Evolutionary conservation across 2,329 filamentous ascomycete genomes (phyloP), one percentile per base, ranked within the genome.

Genomic region (Didymella exigua): DNA sequence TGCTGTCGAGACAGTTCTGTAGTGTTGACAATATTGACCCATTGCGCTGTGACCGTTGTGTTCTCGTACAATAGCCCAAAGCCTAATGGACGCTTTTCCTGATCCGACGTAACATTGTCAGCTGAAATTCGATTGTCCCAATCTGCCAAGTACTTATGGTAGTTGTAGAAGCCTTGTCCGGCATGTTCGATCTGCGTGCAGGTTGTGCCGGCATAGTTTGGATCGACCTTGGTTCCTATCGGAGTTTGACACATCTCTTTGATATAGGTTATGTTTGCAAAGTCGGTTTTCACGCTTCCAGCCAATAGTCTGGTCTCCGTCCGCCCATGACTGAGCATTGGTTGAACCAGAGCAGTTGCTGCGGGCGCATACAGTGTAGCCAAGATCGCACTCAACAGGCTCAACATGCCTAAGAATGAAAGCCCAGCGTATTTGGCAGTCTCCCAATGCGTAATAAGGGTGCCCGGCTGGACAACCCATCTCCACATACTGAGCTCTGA

Each of bases 401-500:
- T 84, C 2, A 91, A 66, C 1, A 81, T 68, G 0, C 90, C 90
- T 1, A 93, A 75, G 0, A 89, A 61, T 0, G 87, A 88, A 1
- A 84, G 60, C 0, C 80, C 86, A 0, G 87, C 87, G 55, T 88
- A 87, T 5, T 82, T 81, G 1, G 92, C 76, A 4, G 83, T 84
- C 58, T 87, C 81, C 73, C 81, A 88, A 62, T 90, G 86, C 0
- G 87, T 89, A 18, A 93, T 78, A 59, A 93, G 78, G 0, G 85
- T 88, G 0, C 90, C 90, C 0, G 89, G 89, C 72, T 79, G 75
- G 16, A 78, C 74, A 5, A 81, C 69, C 90, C 89, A 93, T 37
- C 83, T 83, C 41, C 89, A 82, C 88, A 93, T 91, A 14, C 83
- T 87, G 78, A 93, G 84, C 67, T 93, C 89, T 0, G 90, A 87